Base-by-base conservation (phyloP, 495 filamentous ascomycete species). In the Amniculicola lignicola region DNA sequence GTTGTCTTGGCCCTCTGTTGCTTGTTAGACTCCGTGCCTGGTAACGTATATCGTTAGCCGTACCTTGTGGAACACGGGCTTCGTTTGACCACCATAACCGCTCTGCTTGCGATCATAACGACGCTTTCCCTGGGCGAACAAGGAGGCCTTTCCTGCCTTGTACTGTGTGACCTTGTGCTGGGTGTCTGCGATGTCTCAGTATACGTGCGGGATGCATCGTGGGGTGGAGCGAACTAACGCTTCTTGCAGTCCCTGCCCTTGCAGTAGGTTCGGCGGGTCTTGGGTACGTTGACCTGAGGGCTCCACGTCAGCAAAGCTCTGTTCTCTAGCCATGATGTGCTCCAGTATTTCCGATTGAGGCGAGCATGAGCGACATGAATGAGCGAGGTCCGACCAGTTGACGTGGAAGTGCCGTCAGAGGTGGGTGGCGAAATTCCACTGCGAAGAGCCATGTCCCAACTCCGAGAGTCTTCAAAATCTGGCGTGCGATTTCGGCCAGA, bases 81-180 rank as follows among this genome's bases (percentile, higher is more conserved):
- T 98, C 62, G 93, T 98, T 80, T 98, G 93, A 86, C 93, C 93
- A 85, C 94, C 93, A 79, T 96, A 98, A 83, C 93, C 88, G 70
- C 85, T 89, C 81, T 99, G 94, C 82, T 99, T 99, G 72, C 94
- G 86, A 80, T 97, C 93, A 82, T 99, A 99, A 85, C 93, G 92
- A 76, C 93, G 88, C 86, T 97, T 99, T 83, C 93, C 93, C 83
- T 96, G 91, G 66, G 91, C 90, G 79, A 88, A 93, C 22, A 90
- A 79, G 61, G 91, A 65, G 69, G 86, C 85, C 85, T 94, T 94
- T 76, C 89, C 89, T 71, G 89, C 88, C 80, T 94, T 95, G 86
- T 95, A 94, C 80, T 95, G 89, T 66, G 89, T 92, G 74, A 95
- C 89, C 81, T 90, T 90, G 85, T 93, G 88, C 73, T 88, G 82